phyloP scores from a whole-genome alignment of 805 yeast species.

The Kodamaea kaohsiungensis region DNA sequence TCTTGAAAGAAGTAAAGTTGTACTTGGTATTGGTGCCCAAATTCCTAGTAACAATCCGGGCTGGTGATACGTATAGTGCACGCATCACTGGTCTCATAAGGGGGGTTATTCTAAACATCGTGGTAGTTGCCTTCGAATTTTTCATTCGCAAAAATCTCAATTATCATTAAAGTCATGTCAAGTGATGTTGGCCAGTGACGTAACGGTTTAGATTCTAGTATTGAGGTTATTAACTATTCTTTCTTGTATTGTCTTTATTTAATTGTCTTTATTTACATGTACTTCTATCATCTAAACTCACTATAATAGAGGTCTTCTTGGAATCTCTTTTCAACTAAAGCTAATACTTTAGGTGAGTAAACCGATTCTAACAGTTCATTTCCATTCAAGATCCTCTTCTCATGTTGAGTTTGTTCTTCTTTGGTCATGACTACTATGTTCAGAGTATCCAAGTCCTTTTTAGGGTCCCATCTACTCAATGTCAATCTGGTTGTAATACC shows the following conservation, averaged over 20 bases:
- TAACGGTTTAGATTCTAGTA: too few species aligned
- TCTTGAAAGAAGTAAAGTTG: neutral
- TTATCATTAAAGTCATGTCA: too few species aligned
- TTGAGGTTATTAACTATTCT: too few species aligned
- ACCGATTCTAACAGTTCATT: conserved; percentile 64
- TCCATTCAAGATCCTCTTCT: conserved; percentile 68
- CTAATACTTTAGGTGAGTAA: conserved; percentile 60
- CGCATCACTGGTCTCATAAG: neutral
- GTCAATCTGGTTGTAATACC: conserved; percentile 79
- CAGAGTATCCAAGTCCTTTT: conserved; percentile 61
- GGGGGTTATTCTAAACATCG: neutral
- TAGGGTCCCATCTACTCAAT: conserved; percentile 82
- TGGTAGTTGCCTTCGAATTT: neutral
- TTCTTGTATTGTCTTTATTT: too few species aligned
- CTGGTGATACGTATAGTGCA: neutral
- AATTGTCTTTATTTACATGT: neutral
- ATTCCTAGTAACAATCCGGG: neutral
- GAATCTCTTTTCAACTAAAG: conserved; percentile 61
- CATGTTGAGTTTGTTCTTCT: conserved; percentile 83
- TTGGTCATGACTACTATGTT: conserved; percentile 87
- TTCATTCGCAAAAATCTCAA: neutral
- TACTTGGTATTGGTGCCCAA: neutral
- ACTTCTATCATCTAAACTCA: conserved; percentile 33
- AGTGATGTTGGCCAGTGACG: too few species aligned
- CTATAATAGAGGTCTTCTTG: conserved; percentile 75